Evolutionary conservation across 441 rosid species (phyloP).

Genomic region (Eutrema salsugineum): DNA sequence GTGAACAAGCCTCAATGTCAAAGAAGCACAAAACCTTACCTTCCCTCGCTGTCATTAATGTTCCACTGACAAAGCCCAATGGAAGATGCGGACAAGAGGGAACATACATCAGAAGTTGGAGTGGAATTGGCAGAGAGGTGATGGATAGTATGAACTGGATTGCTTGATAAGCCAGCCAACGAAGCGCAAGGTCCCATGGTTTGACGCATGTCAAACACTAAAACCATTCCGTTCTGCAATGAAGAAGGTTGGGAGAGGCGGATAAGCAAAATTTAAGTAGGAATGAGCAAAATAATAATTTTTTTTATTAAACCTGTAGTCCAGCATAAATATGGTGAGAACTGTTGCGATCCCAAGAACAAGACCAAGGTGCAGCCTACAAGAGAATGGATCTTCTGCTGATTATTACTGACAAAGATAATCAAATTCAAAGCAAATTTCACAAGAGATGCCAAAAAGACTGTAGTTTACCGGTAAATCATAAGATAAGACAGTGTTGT

Average conservation of each 20-base stretch:
- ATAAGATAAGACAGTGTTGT: slow-evolving; percentile 58
- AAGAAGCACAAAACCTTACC: slow-evolving; percentile 41
- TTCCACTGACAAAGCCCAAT: slow-evolving; percentile 76
- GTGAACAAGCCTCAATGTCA: not conserved
- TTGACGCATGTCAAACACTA: slow-evolving; percentile 81
- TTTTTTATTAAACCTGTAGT: slow-evolving; percentile 73
- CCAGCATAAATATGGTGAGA: slow-evolving; percentile 80
- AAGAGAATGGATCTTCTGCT: slow-evolving; percentile 10
- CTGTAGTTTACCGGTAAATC: slow-evolving; percentile 60
- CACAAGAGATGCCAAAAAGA: not conserved
- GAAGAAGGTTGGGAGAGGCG: not conserved
- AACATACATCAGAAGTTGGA: slow-evolving; percentile 32
- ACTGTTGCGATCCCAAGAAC: slow-evolving; percentile 76
- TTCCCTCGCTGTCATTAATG: slow-evolving; percentile 45
- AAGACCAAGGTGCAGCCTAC: slow-evolving; percentile 91
- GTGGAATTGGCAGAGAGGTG: slow-evolving; percentile 39
- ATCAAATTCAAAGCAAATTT: not conserved
- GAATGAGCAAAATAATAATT: not conserved
- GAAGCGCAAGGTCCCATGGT: slow-evolving; percentile 56
- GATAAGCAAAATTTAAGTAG: not conserved
- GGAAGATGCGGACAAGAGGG: slow-evolving; percentile 78
- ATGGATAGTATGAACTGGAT: slow-evolving; percentile 75
- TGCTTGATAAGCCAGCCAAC: slow-evolving; percentile 52
- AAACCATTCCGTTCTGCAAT: slow-evolving; percentile 66
- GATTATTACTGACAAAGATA: too few relatives aligned